Percentiles rank a stretch among this genome's conserved stretches.
Evolutionary conservation across 1,139 yeast species (phyloP).

Genomic region (Sugiyamaella neomexicana): DNA sequence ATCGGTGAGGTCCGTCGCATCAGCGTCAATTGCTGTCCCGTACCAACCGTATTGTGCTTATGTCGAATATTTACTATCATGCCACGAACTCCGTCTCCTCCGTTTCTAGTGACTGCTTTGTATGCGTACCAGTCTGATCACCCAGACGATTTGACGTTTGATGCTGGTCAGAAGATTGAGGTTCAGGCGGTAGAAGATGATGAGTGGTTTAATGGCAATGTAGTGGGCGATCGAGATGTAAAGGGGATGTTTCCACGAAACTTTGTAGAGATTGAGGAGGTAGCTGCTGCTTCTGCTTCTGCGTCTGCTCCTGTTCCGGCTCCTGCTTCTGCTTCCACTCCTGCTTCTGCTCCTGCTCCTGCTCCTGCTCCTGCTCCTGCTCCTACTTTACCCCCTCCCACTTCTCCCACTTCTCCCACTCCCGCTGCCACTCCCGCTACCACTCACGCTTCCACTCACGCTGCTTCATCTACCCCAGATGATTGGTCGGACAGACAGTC

Average conservation of each 20-base stretch:
- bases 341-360: constrained; percentile 18
- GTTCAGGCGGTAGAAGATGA: constrained; percentile 82
- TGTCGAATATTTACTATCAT: neutral
- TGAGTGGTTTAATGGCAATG: constrained; percentile 84
- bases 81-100: constrained; percentile 38
- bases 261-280: constrained; percentile 57
- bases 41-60: too few species aligned
- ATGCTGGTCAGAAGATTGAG: constrained; percentile 63
- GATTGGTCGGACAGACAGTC: constrained; percentile 23
- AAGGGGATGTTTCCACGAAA: constrained; percentile 86
- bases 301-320: constrained; percentile 23
- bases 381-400: too few species aligned
- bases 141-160: constrained; percentile 79
- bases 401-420: constrained; percentile 24
- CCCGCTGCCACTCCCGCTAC: constrained; percentile 21
- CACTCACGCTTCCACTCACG: constrained; percentile 16
- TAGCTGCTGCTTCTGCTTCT: constrained; percentile 5
- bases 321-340: constrained; percentile 18
- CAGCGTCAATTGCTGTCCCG: too few species aligned
- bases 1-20: too few species aligned
- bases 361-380: constrained; percentile 9
- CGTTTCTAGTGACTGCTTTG: constrained; percentile 71
- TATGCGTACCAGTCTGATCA: constrained; percentile 75
- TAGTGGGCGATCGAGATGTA: constrained; percentile 47
- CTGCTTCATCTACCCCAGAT: constrained; percentile 16